Evolutionary conservation across 2,329 filamentous ascomycete species (phyloP).

Genomic region (Trichoderma semiorbis): DNA sequence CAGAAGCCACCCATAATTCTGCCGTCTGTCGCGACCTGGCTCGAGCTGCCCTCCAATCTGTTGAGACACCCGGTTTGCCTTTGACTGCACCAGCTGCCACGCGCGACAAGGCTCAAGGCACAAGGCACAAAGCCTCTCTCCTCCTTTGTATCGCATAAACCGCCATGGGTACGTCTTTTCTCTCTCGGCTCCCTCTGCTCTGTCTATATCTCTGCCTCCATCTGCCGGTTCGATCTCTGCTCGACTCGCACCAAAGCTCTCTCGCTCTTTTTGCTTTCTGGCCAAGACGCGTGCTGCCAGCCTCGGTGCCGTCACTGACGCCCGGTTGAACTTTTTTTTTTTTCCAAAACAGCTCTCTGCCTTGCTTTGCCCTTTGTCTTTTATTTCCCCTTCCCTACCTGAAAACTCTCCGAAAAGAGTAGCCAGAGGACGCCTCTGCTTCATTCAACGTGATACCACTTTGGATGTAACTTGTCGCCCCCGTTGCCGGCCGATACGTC

Average conservation of each 20-base stretch:
- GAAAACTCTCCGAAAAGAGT: neutral
- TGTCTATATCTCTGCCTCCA: slow-evolving; percentile 13
- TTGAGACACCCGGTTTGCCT: slow-evolving; percentile 27
- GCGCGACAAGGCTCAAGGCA: slow-evolving; percentile 22
- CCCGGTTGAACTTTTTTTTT: neutral
- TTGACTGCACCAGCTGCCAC: slow-evolving; percentile 16
- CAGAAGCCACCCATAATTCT: slow-evolving; percentile 25
- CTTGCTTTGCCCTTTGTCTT: neutral
- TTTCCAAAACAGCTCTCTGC: neutral
- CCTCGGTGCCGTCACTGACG: neutral
- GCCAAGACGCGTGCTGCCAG: slow-evolving; percentile 9
- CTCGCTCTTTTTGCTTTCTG: neutral
- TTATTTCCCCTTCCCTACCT: neutral
- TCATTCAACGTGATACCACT: slow-evolving; percentile 36
- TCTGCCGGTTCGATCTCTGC: neutral
- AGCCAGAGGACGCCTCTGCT: neutral
- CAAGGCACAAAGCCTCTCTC: slow-evolving; percentile 20
- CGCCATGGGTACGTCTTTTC: slow-evolving; percentile 25
- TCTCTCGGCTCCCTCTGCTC: slow-evolving; percentile 6
- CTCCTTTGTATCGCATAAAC: slow-evolving; percentile 23
- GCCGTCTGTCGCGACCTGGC: slow-evolving; percentile 24
- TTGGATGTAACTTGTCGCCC: slow-evolving; percentile 33
- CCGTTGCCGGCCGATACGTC: slow-evolving; percentile 30
- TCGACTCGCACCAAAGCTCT: neutral
- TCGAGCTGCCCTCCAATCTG: slow-evolving; percentile 22